These are phyloP conservation scores for Nakaseomyces uthaithaninus DNA, from an alignment of 1,139 yeast species.

Conservation along the genomic window DNA sequence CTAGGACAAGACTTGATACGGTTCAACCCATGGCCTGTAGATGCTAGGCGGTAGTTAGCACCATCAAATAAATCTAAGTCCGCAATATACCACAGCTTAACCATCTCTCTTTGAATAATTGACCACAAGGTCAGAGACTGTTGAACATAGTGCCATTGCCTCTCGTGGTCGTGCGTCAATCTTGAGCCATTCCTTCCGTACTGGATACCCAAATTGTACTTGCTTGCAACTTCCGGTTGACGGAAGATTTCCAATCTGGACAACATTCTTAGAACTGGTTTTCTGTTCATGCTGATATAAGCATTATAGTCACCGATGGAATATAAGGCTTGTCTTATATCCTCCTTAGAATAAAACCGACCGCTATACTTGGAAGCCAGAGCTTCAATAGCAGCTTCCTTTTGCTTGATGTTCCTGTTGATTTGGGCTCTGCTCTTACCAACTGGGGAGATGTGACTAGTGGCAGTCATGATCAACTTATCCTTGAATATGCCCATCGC, in stretches of 20 bases:
- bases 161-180: constrained; percentile 57
- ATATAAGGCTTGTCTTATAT: constrained; percentile 55
- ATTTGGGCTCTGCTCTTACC: constrained; percentile 46
- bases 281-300: constrained; percentile 56
- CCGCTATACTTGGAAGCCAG: constrained; percentile 39
- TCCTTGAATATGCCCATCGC: constrained; percentile 46
- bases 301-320: constrained; percentile 71
- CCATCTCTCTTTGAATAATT: constrained; percentile 63
- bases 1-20: constrained; percentile 63
- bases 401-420: constrained; percentile 48
- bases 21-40: constrained; percentile 72
- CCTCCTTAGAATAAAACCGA: constrained; percentile 40
- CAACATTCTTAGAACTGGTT: constrained; percentile 55
- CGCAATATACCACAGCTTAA: constrained; percentile 62
- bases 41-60: constrained; percentile 45
- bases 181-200: constrained; percentile 60
- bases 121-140: constrained; percentile 69
- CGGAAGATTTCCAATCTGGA: constrained; percentile 44
- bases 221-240: constrained; percentile 35
- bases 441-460: constrained; percentile 52
- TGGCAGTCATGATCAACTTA: constrained; percentile 49
- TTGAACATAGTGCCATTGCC: constrained; percentile 60
- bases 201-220: constrained; percentile 50
- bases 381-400: constrained; percentile 54
- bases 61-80: constrained; percentile 56